Evolutionary conservation across 768 basidiomycete species (phyloP).

Genomic region (Gloeophyllum trabeum): DNA sequence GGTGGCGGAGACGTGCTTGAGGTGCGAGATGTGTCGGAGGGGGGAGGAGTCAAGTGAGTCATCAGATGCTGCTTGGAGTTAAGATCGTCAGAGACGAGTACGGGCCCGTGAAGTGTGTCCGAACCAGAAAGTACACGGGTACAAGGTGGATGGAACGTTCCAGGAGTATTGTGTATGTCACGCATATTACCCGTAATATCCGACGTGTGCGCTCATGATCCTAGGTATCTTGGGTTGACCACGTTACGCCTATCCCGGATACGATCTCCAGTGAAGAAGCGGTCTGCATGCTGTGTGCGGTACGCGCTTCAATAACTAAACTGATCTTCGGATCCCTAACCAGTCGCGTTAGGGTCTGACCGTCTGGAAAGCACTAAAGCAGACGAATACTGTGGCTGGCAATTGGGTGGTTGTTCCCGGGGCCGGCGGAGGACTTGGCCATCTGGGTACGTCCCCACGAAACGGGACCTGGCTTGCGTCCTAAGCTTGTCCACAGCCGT

Average conservation of each 20-base stretch:
- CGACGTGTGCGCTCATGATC: conserved; percentile 2
- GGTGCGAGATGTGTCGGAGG: neutral
- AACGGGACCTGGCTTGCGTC: no score
- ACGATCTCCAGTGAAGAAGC: conserved; percentile 26
- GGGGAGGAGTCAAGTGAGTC: neutral
- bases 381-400: conserved; percentile 19
- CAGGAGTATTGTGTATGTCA: conserved; percentile 22
- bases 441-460: conserved; percentile 19
- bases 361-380: conserved; percentile 34
- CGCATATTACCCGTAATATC: neutral
- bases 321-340: neutral
- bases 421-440: conserved; percentile 30
- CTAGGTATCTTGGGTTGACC: conserved; percentile 20
- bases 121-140: conserved; percentile 16
- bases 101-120: neutral
- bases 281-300: conserved; percentile 32
- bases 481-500: no score
- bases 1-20: neutral
- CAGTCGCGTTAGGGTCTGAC: conserved; percentile 22
- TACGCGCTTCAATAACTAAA: conserved; percentile 4
- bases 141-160: conserved; percentile 33
- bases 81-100: neutral
- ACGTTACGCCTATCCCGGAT: conserved; percentile 34
- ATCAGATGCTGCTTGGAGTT: neutral
- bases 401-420: conserved; percentile 30